Conservation (phyloP, 352 stramenopile genomes). For the Phytophthora pisi region DNA sequence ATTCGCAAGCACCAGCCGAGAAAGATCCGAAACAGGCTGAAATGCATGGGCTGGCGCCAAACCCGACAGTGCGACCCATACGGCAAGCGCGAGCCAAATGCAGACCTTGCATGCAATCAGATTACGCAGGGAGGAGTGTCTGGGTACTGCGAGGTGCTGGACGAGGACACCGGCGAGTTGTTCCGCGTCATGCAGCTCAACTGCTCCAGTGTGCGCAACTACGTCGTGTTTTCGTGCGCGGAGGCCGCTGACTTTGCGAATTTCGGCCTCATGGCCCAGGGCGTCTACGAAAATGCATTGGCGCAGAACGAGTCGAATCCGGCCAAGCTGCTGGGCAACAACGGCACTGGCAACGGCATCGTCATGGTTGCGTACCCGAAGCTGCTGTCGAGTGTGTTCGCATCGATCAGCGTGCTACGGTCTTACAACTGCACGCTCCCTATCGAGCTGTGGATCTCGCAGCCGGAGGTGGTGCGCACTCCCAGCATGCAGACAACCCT, state of each 20-base stretch:
- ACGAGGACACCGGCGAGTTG: constrained; percentile 55
- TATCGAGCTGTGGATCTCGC: constrained; percentile 77
- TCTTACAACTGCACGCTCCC: constrained; percentile 56
- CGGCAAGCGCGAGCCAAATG: constrained; percentile 50
- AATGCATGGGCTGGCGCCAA: constrained; percentile 72
- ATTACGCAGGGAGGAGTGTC: constrained; percentile 45
- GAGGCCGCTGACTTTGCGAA: constrained; percentile 69
- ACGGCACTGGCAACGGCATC: constrained; percentile 54
- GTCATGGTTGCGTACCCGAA: constrained; percentile 78
- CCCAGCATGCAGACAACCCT: constrained; percentile 39
- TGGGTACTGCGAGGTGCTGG: constrained; percentile 73
- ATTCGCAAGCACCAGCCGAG: constrained; percentile 37
- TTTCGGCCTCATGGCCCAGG: constrained; percentile 48
- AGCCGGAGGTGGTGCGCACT: constrained; percentile 46
- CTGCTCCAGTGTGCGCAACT: constrained; percentile 55
- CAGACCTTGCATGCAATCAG: constrained; percentile 59
- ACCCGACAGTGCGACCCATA: constrained; percentile 51
- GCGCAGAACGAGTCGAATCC: constrained; percentile 23
- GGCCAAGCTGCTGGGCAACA: constrained; percentile 31
- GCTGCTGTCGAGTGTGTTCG: constrained; percentile 72
- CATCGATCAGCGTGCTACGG: constrained; percentile 56
- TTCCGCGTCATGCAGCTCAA: constrained; percentile 79
- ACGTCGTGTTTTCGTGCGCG: constrained; percentile 62
- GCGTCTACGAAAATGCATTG: constrained; percentile 37
- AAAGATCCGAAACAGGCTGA: constrained; percentile 43